A percentile compares a stretch with the other conserved stretches of the same genome.
Conservation (phyloP, 305 asterid species). For the Solanum hybrid region DNA sequence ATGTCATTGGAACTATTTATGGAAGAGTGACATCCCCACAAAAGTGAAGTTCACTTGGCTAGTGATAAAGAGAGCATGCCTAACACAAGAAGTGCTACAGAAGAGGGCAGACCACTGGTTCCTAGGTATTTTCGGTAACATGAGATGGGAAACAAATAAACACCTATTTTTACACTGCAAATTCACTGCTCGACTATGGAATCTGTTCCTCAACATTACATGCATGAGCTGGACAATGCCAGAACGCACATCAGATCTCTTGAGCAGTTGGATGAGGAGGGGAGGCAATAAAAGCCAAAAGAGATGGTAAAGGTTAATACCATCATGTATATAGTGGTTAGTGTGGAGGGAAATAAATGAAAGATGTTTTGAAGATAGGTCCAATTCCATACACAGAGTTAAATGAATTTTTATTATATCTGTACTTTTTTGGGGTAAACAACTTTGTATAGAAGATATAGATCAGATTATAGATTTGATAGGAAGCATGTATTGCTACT, state of each 20-base stretch:
- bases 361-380: not conserved
- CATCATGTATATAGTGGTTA: not conserved
- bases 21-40: not conserved
- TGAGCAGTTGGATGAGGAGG: not conserved
- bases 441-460: not conserved
- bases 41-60: not conserved
- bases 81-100: not conserved
- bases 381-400: not conserved
- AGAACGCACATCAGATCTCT: not conserved
- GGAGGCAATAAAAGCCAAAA: not conserved
- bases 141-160: not conserved
- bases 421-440: not conserved
- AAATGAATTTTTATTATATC: no score
- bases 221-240: not conserved
- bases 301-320: not conserved
- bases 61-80: not conserved
- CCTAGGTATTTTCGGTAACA: not conserved
- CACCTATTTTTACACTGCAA: not conserved
- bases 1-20: not conserved
- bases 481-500: not conserved
- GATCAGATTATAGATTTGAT: not conserved
- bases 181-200: not conserved
- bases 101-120: not conserved
- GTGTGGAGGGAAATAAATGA: not conserved
- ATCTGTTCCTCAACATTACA: not conserved